Base-by-base conservation (phyloP, 176 grass and related monocot species). In the Poa annua region DNA sequence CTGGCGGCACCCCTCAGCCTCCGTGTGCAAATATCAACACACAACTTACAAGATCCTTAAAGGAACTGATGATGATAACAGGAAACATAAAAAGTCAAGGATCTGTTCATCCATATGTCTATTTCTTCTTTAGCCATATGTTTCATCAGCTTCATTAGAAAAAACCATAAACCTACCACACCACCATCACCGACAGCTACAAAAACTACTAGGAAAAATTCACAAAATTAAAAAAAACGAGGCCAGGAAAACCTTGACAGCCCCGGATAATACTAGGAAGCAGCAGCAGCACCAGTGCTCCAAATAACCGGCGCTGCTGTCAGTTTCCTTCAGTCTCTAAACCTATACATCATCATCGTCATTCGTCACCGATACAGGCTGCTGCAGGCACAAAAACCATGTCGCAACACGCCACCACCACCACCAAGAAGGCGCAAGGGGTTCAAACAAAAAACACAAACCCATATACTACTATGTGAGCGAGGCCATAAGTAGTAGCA, bases 361-460 rank as follows among this genome's bases (percentile, higher is more conserved):
- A 36, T 36, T 36, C 60, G 69, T 45, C 54, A 59, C 79, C 73
- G 8, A 83, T 65, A 74, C 17, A 86, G 65, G 53, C 70, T 48
- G 69, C 66, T 73, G 70, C 66, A 85, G 78, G 88, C 83, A 38
- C 71, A 71, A 80, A 79, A 69, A 75, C 25, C 26, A 74, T 50
- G 38, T 48, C 59, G 83, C 78, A 47, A 8, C 73, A 63, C 6
- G 36, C 4, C 65, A 70, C 34, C 64, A 79, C 55, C 73, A 16
- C 45, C 55, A 83, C 55, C 73, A n/a, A 20, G 74, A 42, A 16
- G 26, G 84, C 66, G 38, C 74, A 55, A 32, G 66, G 84, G 88
- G 79, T 83, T 90, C 64, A 82, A 86, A 83, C 55, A 73, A 85
- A 88, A 88, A 90, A 82, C 73, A 83, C 65, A 90, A 90, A 90